Percentiles rank a stretch among this genome's conserved stretches.
Conservation (phyloP, 257 asterid species). For the Solanum gandarillasii region DNA sequence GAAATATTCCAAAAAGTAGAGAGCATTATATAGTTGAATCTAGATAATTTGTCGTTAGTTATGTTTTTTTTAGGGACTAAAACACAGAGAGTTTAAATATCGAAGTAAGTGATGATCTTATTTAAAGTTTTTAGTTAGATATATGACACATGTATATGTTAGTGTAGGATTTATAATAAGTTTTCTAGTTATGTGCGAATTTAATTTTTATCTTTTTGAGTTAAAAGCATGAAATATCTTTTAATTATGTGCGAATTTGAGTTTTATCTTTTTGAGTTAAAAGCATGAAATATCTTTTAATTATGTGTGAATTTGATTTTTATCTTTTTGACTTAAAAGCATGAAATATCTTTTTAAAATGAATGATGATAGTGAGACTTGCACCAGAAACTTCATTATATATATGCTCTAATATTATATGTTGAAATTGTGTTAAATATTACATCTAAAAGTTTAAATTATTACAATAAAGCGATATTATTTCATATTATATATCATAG, state of each 20-base stretch:
- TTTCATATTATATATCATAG: background rate
- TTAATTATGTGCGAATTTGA: background rate
- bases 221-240: too few relatives aligned
- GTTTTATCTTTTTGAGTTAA: rapidly evolving
- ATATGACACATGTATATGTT: too few relatives aligned
- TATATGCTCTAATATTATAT: background rate
- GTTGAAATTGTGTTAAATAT: background rate
- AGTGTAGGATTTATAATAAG: background rate
- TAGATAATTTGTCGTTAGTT: rapidly evolving
- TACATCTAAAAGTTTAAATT: background rate
- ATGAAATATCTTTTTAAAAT: background rate
- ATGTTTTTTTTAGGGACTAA: too few relatives aligned
- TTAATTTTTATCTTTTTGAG: background rate
- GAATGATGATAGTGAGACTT: background rate
- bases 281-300: background rate
- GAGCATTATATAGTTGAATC: rapidly evolving
- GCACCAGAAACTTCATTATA: background rate
- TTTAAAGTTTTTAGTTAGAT: too few relatives aligned
- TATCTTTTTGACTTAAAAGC: background rate
- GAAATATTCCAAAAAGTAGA: background rate
- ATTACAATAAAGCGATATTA: background rate
- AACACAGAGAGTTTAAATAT: background rate
- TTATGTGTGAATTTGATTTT: background rate
- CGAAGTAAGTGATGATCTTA: too few relatives aligned
- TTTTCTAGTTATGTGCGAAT: background rate